These are phyloP conservation scores for Cyclaneusma minus DNA, from an alignment of 2,329 filamentous ascomycete genomes.

Conservation along the genomic window DNA sequence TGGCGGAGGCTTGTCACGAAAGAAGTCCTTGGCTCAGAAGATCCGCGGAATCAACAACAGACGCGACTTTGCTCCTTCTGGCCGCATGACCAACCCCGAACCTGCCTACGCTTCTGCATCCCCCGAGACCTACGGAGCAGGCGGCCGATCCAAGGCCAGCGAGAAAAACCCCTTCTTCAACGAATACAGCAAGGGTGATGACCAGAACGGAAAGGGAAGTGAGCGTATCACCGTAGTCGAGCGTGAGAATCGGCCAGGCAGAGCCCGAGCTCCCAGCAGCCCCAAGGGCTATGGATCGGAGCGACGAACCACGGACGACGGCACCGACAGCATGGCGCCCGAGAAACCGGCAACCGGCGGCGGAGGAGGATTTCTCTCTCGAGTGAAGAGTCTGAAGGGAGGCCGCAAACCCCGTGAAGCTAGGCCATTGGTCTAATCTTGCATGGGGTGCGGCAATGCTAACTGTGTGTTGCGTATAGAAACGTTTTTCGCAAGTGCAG, in stretches of 20 bases:
- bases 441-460: too few relatives aligned
- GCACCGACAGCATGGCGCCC: too few relatives aligned
- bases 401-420: conserved; percentile 29
- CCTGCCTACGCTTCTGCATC: conserved; percentile 22
- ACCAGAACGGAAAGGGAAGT: conserved; percentile 45
- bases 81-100: conserved; percentile 43
- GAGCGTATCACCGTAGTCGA: conserved; percentile 30
- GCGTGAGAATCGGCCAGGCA: conserved; percentile 22
- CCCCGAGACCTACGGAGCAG: conserved; percentile 15
- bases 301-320: conserved; percentile 48
- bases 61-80: conserved; percentile 40
- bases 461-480: neutral
- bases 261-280: conserved; percentile 36
- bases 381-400: conserved; percentile 72
- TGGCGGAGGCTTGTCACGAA: conserved; percentile 55
- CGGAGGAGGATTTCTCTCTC: conserved; percentile 51
- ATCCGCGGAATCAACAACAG: conserved; percentile 70
- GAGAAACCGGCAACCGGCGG: too few relatives aligned
- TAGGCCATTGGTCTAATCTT: conserved; percentile 1
- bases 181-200: conserved; percentile 51
- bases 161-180: conserved; percentile 69
- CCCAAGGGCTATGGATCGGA: conserved; percentile 40
- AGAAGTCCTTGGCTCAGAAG: conserved; percentile 88
- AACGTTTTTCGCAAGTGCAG: neutral
- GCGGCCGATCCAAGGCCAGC: conserved; percentile 20